A percentile compares a stretch with the other conserved stretches of the same genome.
phyloP scores from a whole-genome alignment of 2,329 filamentous ascomycete genomes.

The Pseudogymnoascus destructans region DNA sequence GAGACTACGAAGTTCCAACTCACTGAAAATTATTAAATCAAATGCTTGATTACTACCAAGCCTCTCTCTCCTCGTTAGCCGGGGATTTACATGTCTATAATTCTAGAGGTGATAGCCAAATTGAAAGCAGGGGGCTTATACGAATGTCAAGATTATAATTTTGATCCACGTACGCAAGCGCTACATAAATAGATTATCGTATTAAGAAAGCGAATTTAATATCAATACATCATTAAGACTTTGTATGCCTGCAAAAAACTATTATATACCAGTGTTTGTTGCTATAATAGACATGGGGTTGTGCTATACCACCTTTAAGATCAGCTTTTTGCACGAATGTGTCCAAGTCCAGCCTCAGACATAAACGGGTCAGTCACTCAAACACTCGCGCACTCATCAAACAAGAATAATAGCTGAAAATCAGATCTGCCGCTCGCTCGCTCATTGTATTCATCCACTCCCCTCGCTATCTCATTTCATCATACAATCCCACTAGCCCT shows the following conservation, averaged over 20 bases:
- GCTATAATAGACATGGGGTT: no score
- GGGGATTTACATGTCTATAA: not conserved
- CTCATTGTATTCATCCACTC: not conserved
- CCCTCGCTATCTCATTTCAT: not conserved
- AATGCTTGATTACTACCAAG: not conserved
- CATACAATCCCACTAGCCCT: not conserved
- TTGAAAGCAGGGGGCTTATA: not conserved
- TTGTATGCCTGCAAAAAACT: not conserved
- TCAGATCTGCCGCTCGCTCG: not conserved
- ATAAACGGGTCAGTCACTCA: not conserved
- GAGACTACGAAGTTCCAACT: constrained; percentile 37
- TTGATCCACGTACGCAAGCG: not conserved
- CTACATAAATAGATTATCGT: not conserved
- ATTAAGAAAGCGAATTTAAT: not conserved
- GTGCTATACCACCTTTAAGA: not conserved
- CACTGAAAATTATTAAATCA: constrained; percentile 25
- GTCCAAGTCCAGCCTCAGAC: not conserved
- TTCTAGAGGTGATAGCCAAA: not conserved
- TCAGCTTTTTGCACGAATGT: not conserved
- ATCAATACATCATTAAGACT: not conserved
- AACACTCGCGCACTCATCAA: not conserved
- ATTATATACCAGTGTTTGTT: not conserved
- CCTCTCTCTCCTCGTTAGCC: not conserved
- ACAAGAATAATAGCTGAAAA: not conserved
- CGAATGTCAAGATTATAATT: not conserved